Percentiles rank a stretch among this genome's conserved stretches.
These are phyloP conservation scores for Fraxinus anomala DNA, from an alignment of 257 asterid genomes.

Conservation along the genomic window DNA sequence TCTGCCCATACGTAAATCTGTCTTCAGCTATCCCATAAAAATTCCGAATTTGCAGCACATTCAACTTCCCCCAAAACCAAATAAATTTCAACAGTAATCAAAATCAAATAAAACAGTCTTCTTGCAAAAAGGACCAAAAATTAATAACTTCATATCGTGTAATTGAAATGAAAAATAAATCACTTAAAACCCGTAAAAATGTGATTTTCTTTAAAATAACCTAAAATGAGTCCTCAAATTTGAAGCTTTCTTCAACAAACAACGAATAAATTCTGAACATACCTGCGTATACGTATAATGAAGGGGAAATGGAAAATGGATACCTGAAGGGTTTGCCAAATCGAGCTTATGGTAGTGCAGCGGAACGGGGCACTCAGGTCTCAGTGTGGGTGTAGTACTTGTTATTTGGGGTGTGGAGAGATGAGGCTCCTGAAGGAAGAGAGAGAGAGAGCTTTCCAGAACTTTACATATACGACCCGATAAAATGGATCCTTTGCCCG, in stretches of 20 bases:
- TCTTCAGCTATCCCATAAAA: background rate
- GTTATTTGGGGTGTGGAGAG: background rate
- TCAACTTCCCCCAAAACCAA: background rate
- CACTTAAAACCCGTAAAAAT: background rate
- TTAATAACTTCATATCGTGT: background rate
- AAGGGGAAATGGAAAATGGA: background rate
- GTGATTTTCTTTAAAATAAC: background rate
- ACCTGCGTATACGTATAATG: too few species aligned
- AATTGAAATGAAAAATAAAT: background rate
- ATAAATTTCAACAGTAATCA: too few species aligned
- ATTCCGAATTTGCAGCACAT: background rate
- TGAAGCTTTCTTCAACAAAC: background rate
- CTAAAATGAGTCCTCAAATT: background rate
- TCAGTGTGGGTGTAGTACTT: background rate
- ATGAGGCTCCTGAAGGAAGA: background rate
- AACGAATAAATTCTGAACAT: background rate
- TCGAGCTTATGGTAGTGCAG: background rate
- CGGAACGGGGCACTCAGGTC: background rate
- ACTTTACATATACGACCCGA: background rate
- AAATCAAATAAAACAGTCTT: too few species aligned
- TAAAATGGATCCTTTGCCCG: constrained; percentile 1
- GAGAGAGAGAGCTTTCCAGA: background rate
- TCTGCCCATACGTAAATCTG: background rate
- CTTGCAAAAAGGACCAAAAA: background rate
- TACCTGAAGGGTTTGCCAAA: background rate